These are phyloP conservation scores for Populus simonii DNA, from an alignment of 345 rosid species.

Conservation along the genomic window DNA sequence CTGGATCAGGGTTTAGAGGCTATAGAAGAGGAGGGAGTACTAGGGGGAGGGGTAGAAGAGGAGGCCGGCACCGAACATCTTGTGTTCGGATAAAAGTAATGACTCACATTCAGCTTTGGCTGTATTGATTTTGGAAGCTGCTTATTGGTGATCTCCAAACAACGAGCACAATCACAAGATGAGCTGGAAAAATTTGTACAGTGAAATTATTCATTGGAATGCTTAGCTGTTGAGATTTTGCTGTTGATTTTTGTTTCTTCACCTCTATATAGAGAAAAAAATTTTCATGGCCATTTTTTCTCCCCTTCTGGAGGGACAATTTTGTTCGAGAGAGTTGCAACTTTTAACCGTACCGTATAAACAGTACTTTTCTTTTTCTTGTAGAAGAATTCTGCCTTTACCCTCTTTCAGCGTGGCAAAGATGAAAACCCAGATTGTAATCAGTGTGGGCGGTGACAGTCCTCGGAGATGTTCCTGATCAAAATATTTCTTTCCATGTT, in stretches of 20 bases:
- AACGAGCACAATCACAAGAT: not conserved
- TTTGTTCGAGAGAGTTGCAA: not conserved
- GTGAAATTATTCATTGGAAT: not conserved
- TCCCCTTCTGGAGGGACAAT: not conserved
- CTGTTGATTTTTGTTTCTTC: not conserved
- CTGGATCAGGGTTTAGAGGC: constrained; percentile 43
- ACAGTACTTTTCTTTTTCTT: too few relatives aligned
- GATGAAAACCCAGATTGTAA: not conserved
- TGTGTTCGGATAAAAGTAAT: not conserved
- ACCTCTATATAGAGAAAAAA: not conserved
- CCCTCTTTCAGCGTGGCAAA: not conserved
- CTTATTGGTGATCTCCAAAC: not conserved
- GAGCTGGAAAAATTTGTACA: not conserved
- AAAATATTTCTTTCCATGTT: not conserved
- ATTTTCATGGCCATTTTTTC: not conserved
- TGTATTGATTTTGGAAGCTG: not conserved
- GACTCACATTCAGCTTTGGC: not conserved
- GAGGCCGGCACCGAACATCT: constrained; percentile 27
- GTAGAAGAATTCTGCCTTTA: too few relatives aligned
- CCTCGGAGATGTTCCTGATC: not conserved
- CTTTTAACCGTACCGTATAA: not conserved
- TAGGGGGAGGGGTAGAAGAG: constrained; percentile 28
- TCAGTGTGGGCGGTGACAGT: not conserved
- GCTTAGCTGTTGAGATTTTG: not conserved
- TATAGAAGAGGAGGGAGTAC: constrained; percentile 41